Conservation (phyloP, 441 rosid genomes). For the Corymbia citriodora region DNA sequence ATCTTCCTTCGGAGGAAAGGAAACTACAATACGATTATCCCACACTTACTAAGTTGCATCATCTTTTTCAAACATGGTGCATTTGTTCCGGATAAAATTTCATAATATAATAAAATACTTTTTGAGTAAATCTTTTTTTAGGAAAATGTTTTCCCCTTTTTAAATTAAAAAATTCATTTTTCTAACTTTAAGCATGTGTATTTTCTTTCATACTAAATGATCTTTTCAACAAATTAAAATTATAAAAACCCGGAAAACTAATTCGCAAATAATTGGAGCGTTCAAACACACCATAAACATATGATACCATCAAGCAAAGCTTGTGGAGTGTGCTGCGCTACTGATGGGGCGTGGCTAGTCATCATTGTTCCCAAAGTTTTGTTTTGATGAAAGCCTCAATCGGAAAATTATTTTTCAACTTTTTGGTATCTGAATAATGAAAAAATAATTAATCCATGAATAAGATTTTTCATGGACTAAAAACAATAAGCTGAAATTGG, state of each 20-base stretch:
- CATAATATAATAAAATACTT: neutral
- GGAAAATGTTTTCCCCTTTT: neutral
- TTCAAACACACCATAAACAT: neutral
- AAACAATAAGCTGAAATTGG: neutral
- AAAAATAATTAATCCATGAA: neutral
- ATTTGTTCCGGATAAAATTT: neutral
- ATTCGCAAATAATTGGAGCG: neutral
- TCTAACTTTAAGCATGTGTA: neutral
- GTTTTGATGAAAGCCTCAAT: neutral
- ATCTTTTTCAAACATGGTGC: neutral
- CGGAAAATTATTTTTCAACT: accelerated
- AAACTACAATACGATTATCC: neutral
- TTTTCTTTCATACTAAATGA: neutral
- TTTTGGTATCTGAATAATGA: accelerated
- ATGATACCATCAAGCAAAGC: neutral
- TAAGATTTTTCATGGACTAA: accelerated
- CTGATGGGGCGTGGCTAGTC: neutral
- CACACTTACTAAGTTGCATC: neutral
- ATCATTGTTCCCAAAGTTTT: neutral
- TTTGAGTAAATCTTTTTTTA: accelerated
- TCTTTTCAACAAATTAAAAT: accelerated
- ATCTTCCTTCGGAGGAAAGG: neutral
- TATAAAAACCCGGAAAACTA: neutral
- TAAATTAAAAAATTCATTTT: too few relatives aligned
- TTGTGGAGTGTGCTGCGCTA: neutral